phyloP scores from a whole-genome alignment of 2,329 filamentous ascomycete genomes.

The Tolypocladium ophioglossoides region DNA sequence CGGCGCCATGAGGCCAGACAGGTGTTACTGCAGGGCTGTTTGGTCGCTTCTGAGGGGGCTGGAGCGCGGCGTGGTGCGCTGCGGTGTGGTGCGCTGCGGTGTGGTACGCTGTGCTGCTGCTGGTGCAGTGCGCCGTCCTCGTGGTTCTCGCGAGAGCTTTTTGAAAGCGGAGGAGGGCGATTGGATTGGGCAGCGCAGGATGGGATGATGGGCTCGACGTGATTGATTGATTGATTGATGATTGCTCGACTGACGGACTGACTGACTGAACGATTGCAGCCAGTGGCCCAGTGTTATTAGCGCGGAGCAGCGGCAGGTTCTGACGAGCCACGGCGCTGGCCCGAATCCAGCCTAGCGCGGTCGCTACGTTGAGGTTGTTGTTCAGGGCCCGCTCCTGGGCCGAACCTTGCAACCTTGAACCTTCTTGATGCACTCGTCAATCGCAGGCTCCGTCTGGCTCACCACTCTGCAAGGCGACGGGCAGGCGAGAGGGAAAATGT shows the following conservation, averaged over 20 bases:
- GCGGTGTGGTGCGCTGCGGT: background rate
- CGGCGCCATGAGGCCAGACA: conserved; percentile 5
- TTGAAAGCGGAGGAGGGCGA: background rate
- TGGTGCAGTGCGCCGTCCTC: background rate
- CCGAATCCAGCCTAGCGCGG: background rate
- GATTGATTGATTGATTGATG: background rate
- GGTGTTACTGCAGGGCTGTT: background rate
- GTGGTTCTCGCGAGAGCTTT: background rate
- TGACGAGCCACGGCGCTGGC: background rate
- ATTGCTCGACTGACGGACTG: background rate
- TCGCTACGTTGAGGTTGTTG: background rate
- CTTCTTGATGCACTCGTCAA: background rate
- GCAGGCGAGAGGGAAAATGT: no score
- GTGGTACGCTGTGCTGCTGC: no score
- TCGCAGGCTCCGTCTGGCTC: background rate
- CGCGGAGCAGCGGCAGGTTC: background rate
- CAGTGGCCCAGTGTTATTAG: background rate
- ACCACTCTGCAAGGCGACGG: no score
- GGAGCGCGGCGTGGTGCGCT: background rate
- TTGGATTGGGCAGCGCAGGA: background rate
- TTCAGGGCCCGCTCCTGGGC: background rate
- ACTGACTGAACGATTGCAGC: background rate
- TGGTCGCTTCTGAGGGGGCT: background rate
- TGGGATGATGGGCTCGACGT: background rate
- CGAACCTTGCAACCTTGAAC: background rate